phyloP scores from a whole-genome alignment of 345 rosid genomes.

The Sisymbrium altissimum region DNA sequence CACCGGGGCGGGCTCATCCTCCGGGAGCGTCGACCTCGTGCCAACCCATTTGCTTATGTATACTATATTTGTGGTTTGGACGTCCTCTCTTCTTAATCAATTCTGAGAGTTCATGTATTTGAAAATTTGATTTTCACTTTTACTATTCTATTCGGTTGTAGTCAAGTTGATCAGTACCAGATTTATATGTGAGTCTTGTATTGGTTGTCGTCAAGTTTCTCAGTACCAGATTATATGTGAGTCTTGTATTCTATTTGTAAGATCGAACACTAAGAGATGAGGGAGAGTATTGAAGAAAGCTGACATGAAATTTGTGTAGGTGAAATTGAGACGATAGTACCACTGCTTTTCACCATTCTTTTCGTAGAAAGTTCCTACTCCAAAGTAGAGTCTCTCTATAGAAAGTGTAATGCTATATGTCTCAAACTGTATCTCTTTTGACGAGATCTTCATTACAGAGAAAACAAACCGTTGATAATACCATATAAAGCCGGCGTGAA shows the following conservation, averaged over 20 bases:
- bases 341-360: neutral
- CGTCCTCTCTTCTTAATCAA: slow-evolving; percentile 30
- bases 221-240: too few species aligned
- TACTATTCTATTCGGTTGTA: neutral
- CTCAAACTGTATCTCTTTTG: neutral
- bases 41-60: slow-evolving; percentile 31
- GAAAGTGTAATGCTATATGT: neutral
- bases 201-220: too few species aligned
- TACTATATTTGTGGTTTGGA: slow-evolving; percentile 29
- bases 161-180: neutral
- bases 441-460: neutral
- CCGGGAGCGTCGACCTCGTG: slow-evolving; percentile 31
- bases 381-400: neutral
- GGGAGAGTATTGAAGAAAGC: slow-evolving; percentile 44
- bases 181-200: neutral
- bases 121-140: neutral
- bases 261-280: slow-evolving; percentile 47
- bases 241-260: too few species aligned
- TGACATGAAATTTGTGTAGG: slow-evolving; percentile 9
- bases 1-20: slow-evolving; percentile 39
- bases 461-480: neutral
- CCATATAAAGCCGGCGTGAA: neutral
- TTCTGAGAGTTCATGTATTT: slow-evolving; percentile 24
- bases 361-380: slow-evolving; percentile 22
- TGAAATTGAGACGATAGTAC: neutral